A percentile compares a stretch with the other conserved stretches of the same genome.
phyloP scores from a whole-genome alignment of 2,329 filamentous ascomycete genomes.

The Penicillium digitatum region DNA sequence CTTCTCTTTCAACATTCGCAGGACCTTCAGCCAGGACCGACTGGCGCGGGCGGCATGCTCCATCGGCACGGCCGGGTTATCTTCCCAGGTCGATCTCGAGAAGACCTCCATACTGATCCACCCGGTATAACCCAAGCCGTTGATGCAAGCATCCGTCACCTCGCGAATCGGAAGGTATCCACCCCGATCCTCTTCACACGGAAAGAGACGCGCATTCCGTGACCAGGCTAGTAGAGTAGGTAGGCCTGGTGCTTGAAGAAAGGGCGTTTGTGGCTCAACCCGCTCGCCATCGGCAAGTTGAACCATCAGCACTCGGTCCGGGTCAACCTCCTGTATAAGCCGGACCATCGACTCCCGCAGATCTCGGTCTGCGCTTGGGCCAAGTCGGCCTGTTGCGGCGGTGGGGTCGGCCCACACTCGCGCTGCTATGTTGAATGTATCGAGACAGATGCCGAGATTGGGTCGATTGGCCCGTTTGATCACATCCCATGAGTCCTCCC shows the following conservation, averaged over 20 bases:
- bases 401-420: conserved; percentile 66
- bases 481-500: conserved; percentile 69
- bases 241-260: conserved; percentile 55
- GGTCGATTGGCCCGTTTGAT: conserved; percentile 60
- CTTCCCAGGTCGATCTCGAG: conserved; percentile 53
- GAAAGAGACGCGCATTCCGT: conserved; percentile 66
- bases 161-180: conserved; percentile 64
- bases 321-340: conserved; percentile 55
- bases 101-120: conserved; percentile 71
- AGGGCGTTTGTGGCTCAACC: conserved; percentile 52
- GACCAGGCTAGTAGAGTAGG: conserved; percentile 69
- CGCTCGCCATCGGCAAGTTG: conserved; percentile 71
- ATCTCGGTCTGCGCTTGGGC: conserved; percentile 50
- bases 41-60: conserved; percentile 50
- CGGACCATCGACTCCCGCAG: conserved; percentile 53
- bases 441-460: conserved; percentile 72
- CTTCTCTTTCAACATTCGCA: conserved; percentile 10
- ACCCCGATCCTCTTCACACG: conserved; percentile 57
- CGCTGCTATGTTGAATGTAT: conserved; percentile 73
- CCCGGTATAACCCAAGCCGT: conserved; percentile 58
- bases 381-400: conserved; percentile 47
- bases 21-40: conserved; percentile 17
- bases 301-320: conserved; percentile 65
- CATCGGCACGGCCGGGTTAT: conserved; percentile 51
- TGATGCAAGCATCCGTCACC: conserved; percentile 59